Base-by-base conservation (phyloP, 2,329 filamentous ascomycete species). In the Venturia asperata region DNA sequence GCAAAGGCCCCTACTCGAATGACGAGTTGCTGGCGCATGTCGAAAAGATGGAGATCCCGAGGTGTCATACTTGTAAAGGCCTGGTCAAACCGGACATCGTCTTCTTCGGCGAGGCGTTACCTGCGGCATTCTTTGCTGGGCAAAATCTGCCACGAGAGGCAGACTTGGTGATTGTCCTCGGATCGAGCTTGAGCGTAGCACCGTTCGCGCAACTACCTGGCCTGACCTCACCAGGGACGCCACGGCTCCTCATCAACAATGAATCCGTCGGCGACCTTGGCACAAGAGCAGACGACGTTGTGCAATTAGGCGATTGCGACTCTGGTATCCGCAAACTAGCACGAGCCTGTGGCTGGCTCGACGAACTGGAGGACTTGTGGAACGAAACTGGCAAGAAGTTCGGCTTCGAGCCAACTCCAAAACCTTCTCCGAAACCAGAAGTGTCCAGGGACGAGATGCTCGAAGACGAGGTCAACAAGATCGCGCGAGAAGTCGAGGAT, bases 11-110 rank as follows among this genome's bases (percentile, higher is more conserved):
- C 1, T 97, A 87, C 72, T 88, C 91, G 0, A 87, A 88, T 43
- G 85, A 88, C 3, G 75, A 84, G 69, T 96, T 97, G 89, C 83
- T 82, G 70, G 77, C 84, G 68, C 84, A 87, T 66, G 85, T 97
- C 27, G 77, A 81, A 3, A 80, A 79, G 43, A 88, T 85, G 30
- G 80, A 85, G 34, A 88, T 96, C 0, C 91, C 93, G 0, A 80
- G 78, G 67, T 97, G 93, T 74, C 69, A 77, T 47, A 74, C 78
- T 24, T 97, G 93, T 74, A 79, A 83, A 43, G 92, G 92, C 0
- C 78, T 94, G 2, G 91, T 97, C 45, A 97, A 97, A 77, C 92
- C 92, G 0, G 91, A 96, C 71, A 96, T 97, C 72, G 91, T 96
- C 42, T 97, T 97, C 77, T 97, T 96, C 70, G 92, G 92, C 62